Base-by-base conservation (phyloP, 768 basidiomycete species). In the Tephrocybe rancida region DNA sequence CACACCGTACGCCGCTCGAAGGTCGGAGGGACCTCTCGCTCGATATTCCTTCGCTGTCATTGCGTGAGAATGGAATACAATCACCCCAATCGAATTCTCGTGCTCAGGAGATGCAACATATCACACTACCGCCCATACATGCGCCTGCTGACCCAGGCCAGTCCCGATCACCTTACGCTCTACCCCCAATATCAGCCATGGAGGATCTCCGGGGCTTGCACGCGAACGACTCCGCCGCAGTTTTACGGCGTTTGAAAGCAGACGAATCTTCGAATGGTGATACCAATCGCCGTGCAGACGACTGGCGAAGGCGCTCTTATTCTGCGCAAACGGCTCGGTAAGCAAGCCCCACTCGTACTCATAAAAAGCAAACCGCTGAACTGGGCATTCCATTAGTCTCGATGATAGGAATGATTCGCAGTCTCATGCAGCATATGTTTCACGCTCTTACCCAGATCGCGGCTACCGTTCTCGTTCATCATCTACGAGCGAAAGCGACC, bases 101-200 rank as follows among this genome's bases (percentile, higher is more conserved):
- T 14, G 9, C 16, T n/a, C 22, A 34, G 1, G 47, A 59, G 1
- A 45, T 59, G 54, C 71, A 78, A 27, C 63, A 64, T 10, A 72
- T 78, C 24, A 73, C 66, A 5, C 65, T 79, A 3, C 71, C 80
- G 7, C 80, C 78, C 16, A 72, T 80, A 35, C 70, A 73, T 43
- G 61, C 68, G 2, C 66, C 70, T 11, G 52, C 62, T 22, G 60
- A 60, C 25, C 58, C 58, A 52, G 62, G 62, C 37, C 58, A 67
- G 14, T 68, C 61, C 24, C 67, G 68, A 14, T 66, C 76, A 1
- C 69, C 73, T 1, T 85, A 85, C 55, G 81, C 85, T 1, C 64
- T 88, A 3, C 87, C 86, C 1, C 85, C 87, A 0, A 88, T 88
- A 51, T 84, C 87, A 6, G 82, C 85, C 0, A 69, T 91, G 60